Evolutionary conservation across 2,329 filamentous ascomycete genomes (phyloP).

Genomic region (Monosporascus sp.): DNA sequence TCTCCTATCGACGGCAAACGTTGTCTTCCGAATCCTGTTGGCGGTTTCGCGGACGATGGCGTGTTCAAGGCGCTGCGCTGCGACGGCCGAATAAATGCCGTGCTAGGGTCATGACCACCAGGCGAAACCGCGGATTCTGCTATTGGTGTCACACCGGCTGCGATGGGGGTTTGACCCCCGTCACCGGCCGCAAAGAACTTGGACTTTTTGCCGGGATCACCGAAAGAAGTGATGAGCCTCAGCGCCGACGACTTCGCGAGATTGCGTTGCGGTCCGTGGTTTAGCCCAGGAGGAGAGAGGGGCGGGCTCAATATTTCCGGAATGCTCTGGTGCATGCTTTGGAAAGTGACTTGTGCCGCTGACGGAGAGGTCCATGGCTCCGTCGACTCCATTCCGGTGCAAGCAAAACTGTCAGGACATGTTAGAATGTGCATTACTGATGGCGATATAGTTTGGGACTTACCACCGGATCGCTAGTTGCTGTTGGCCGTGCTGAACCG

Average conservation of each 20-base stretch:
- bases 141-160: conserved; percentile 82
- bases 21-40: conserved; percentile 53
- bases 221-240: conserved; percentile 89
- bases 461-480: conserved; percentile 82
- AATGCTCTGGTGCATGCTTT: conserved; percentile 48
- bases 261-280: conserved; percentile 52
- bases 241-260: conserved; percentile 77
- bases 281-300: conserved; percentile 65
- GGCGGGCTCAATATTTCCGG: conserved; percentile 63
- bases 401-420: conserved; percentile 62
- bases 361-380: conserved; percentile 87
- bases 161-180: conserved; percentile 66
- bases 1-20: conserved; percentile 77
- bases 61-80: conserved; percentile 65
- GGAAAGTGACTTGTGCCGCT: conserved; percentile 56
- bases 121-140: conserved; percentile 73
- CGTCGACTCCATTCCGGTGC: conserved; percentile 76
- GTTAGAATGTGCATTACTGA: conserved; percentile 10
- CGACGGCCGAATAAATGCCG: conserved; percentile 62
- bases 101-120: conserved; percentile 57
- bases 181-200: conserved; percentile 57
- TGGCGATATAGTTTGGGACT: conserved; percentile 13
- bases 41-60: conserved; percentile 60
- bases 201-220: conserved; percentile 54
- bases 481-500: conserved; percentile 79